Percentiles rank a stretch among this genome's conserved stretches.
Evolutionary conservation across 2,329 filamentous ascomycete genomes (phyloP).

Genomic region (Penicillium paneum): DNA sequence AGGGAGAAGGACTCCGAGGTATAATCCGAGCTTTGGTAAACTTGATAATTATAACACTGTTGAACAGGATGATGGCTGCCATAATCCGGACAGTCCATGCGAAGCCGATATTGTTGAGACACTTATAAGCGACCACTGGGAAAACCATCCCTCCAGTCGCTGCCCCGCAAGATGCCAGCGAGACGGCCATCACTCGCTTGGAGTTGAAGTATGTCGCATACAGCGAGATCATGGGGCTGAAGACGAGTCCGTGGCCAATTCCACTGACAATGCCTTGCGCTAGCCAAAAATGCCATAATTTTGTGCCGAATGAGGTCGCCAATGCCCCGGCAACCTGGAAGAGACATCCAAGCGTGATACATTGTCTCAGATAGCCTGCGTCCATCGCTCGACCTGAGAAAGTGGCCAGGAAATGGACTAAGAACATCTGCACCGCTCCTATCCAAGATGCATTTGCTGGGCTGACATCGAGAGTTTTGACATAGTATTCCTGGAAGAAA

Average conservation of each 20-base stretch:
- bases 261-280: slow-evolving; percentile 45
- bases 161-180: slow-evolving; percentile 35
- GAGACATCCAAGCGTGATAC: slow-evolving; percentile 3
- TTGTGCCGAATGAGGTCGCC: slow-evolving; percentile 43
- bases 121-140: slow-evolving; percentile 44
- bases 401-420: slow-evolving; percentile 41
- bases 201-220: slow-evolving; percentile 43
- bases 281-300: slow-evolving; percentile 52
- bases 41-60: slow-evolving; percentile 26
- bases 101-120: slow-evolving; percentile 43
- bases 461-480: slow-evolving; percentile 28
- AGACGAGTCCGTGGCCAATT: slow-evolving; percentile 42
- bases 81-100: slow-evolving; percentile 48
- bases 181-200: slow-evolving; percentile 38
- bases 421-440: slow-evolving; percentile 47
- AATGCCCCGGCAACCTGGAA: slow-evolving; percentile 44
- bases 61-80: slow-evolving; percentile 46
- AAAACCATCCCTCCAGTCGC: slow-evolving; percentile 45
- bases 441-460: slow-evolving; percentile 46
- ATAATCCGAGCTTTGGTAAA: slow-evolving; percentile 45
- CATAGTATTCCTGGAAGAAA: slow-evolving; percentile 48
- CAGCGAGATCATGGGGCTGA: slow-evolving; percentile 40
- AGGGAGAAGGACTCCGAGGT: slow-evolving; percentile 48
- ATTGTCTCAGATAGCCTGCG: slow-evolving; percentile 39
- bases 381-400: slow-evolving; percentile 44